Base-by-base conservation (phyloP, 2,329 filamentous ascomycete species). In the Venturia effusa region DNA sequence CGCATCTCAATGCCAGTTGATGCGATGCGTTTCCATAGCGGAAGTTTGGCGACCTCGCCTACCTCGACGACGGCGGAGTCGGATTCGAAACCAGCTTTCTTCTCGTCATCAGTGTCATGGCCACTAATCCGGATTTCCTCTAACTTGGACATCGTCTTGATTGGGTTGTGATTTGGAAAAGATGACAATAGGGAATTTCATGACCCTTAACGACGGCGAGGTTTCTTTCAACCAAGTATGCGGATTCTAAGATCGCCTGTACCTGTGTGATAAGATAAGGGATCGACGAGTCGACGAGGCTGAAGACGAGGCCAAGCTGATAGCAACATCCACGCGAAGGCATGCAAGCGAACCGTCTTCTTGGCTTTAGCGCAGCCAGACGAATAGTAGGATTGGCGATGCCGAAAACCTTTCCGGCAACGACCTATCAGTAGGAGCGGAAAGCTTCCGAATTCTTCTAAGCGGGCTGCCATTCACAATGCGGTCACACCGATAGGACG, bases 1-100 rank as follows among this genome's bases (percentile, higher is more conserved):
- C 71, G 68, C 11, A 74, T 63, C 55, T 75, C 73, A 1, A 63
- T 41, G 39, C 61, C 61, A 4, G 24, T 22, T 8, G 7, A 22
- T 19, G 30, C 22, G 7, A 63, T 10, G 19, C 27, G 32, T 13
- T 39, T 27, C 61, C 61, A 63, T 34, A 45, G 10, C 5, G 61
- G 60, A 19, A 40, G 17, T 22, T 22, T 8, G 34, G 32, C 15
- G 19, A 30, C 34, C 37, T 61, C 34, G 40, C 19, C 15, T 17
- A 45, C 59, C n/a, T 32, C 24, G 8, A 30, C 34, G 30, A n/a
- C 22, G 32, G 55, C 15, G 6, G 27, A 3, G 17, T 45, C 37
- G 19, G 39, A 41, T 4, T 5, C 39, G 8, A 19, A 11, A 19
- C 27, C 24, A 32, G 19, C 7, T 22, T 11, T 45, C 37, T 61